Evolutionary conservation across 164 flowering plant genomes (phyloP), one percentile per base, ranked within the genome.

Genomic region (Santalum album): DNA sequence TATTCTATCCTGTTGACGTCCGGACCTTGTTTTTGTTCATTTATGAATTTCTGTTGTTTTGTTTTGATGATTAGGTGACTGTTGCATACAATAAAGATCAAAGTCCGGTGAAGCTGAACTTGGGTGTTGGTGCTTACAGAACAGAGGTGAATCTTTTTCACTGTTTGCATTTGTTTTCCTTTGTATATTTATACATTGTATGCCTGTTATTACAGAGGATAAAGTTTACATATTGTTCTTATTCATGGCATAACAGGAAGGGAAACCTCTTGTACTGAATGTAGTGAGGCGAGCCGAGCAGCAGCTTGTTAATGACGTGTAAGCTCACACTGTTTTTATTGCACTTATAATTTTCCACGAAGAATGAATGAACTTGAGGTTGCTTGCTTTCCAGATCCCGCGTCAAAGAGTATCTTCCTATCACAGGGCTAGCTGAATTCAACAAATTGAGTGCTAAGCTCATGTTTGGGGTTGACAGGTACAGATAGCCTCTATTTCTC

Each of bases 51-150:
- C 18, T 18, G 34, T 4, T 19, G 9, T 34, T 39, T 42, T 14
- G 42, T 61, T 51, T 23, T 40, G n/a, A 21, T 12, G 22, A 61
- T 51, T 66, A 94, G 99, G 99, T 94, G 18, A 94, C 99, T 23
- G 95, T 90, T 60, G 99, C 97, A 0, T 94, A 80, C 36, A 94
- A 94, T 75, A 94, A 90, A 65, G 99, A 94, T 66, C 77, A 81
- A 1, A 90, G 97, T 57, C 96, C 99, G 0, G 51, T 73, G 12
- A 90, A 90, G 77, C 56, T 94, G 72, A 94, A 94, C 68, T 78
- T 94, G 76, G 99, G 99, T 17, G 99, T 94, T 9, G 99, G 99
- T 22, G 99, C 99, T 56, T 94, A 94, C 66, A 75, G 99, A 57
- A 94, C 99, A 7, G 97, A 94, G 90, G 96, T 87, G 15, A 32